Percentiles rank a stretch among this genome's conserved stretches.
phyloP scores from a whole-genome alignment of 2,329 filamentous ascomycete species.

The Trichoderma simmonsii region DNA sequence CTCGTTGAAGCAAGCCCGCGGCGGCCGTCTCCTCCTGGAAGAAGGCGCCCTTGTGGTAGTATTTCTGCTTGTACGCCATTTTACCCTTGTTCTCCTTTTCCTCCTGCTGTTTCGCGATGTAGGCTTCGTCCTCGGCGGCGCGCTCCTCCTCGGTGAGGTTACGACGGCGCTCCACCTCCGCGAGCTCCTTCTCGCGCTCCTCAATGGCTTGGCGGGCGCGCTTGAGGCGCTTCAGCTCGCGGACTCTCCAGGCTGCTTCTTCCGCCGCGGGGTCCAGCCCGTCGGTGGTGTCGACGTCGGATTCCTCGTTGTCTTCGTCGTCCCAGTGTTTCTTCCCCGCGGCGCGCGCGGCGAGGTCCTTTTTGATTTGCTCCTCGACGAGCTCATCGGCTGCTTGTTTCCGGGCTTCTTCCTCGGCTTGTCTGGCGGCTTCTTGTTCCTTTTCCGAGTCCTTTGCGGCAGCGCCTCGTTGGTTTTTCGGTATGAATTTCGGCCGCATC shows the following conservation, averaged over 20 bases:
- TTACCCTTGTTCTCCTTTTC: constrained; percentile 76
- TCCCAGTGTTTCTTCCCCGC: constrained; percentile 86
- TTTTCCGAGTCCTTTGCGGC: constrained; percentile 29
- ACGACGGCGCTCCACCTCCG: constrained; percentile 82
- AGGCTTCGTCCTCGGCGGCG: constrained; percentile 76
- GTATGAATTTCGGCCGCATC: constrained; percentile 62
- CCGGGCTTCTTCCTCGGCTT: constrained; percentile 58
- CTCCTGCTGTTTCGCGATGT: constrained; percentile 72
- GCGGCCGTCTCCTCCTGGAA: constrained; percentile 78
- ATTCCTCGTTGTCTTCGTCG: constrained; percentile 65
- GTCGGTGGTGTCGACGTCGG: constrained; percentile 85
- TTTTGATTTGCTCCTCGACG: constrained; percentile 84
- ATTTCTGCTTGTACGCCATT: constrained; percentile 90
- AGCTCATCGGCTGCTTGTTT: constrained; percentile 72
- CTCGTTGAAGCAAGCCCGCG: constrained; percentile 72
- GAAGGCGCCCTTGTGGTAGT: constrained; percentile 96
- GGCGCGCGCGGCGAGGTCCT: constrained; percentile 70
- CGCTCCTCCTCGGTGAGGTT: constrained; percentile 86
- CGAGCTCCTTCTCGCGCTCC: constrained; percentile 75
- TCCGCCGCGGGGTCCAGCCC: constrained; percentile 83
- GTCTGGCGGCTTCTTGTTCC: constrained; percentile 35
- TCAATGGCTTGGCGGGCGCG: constrained; percentile 84
- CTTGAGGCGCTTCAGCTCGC: constrained; percentile 85
- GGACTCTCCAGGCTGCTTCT: constrained; percentile 87
- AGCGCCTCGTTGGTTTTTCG: constrained; percentile 52